Percentiles rank a stretch among this genome's conserved stretches.
Conservation (phyloP, 139 green algal species). For the Chlamydomonas schloesseri region DNA sequence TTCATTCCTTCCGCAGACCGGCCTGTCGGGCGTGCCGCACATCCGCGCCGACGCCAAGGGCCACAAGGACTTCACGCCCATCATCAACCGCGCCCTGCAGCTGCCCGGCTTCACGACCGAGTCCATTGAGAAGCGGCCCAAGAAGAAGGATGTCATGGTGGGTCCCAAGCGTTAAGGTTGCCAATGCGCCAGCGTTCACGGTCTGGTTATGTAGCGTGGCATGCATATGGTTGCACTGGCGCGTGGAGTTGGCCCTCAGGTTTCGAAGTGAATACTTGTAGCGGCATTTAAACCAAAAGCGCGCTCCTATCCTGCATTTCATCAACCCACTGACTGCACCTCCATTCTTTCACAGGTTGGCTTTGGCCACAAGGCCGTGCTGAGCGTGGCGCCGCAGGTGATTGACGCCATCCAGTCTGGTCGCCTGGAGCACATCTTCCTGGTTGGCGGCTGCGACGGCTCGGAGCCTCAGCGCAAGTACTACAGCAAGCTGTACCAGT, state of each 20-base stretch:
- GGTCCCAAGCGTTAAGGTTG: too few species aligned
- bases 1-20: conserved; percentile 48
- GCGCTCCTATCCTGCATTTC: too few species aligned
- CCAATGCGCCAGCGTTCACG: too few species aligned
- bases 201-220: too few species aligned
- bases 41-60: conserved; percentile 32
- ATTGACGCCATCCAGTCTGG: conserved; percentile 66
- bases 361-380: conserved; percentile 67
- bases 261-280: too few species aligned
- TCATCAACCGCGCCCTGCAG: conserved; percentile 65
- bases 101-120: conserved; percentile 57
- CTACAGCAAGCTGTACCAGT: conserved; percentile 48
- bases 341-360: conserved; percentile 51
- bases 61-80: conserved; percentile 60
- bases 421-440: conserved; percentile 68
- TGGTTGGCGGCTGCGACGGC: conserved; percentile 73
- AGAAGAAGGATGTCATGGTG: conserved; percentile 34
- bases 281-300: too few species aligned
- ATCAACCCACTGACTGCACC: too few species aligned
- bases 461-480: conserved; percentile 70
- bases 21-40: conserved; percentile 59
- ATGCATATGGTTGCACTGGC: too few species aligned
- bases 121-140: background rate
- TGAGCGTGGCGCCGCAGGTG: conserved; percentile 61
- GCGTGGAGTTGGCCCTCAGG: too few species aligned